phyloP scores from a whole-genome alignment of 2,329 filamentous ascomycete genomes.

The Pseudogymnoascus sp. region DNA sequence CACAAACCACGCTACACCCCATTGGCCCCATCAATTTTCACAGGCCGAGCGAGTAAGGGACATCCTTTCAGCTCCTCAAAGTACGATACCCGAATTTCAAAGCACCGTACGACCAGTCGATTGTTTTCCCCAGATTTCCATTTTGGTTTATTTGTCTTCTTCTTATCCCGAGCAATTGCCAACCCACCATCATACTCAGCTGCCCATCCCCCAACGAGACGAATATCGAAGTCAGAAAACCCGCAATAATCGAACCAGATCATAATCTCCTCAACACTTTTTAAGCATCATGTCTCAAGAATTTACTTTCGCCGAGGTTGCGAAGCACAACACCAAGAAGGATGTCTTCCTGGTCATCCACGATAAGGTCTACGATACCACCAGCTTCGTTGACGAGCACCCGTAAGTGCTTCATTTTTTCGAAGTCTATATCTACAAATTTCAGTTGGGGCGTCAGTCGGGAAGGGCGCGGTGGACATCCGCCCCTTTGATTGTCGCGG shows the following conservation, averaged over 20 bases:
- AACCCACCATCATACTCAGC: background rate
- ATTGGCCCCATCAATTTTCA: conserved; percentile 12
- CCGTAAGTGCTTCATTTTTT: conserved; percentile 52
- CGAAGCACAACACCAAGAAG: conserved; percentile 86
- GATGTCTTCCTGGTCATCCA: conserved; percentile 88
- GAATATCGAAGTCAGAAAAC: background rate
- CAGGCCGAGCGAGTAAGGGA: conserved; percentile 8
- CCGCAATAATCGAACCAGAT: background rate
- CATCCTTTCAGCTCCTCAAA: conserved; percentile 3
- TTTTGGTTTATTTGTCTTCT: conserved; percentile 11
- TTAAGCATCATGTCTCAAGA: conserved; percentile 46
- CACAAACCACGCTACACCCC: background rate
- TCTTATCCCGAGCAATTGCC: conserved; percentile 1
- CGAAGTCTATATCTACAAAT: background rate
- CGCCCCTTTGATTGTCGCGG: background rate
- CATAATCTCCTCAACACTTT: background rate
- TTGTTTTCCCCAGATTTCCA: conserved; percentile 11
- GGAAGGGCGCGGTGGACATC: background rate
- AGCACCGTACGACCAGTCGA: conserved; percentile 10
- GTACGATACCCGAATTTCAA: conserved; percentile 8
- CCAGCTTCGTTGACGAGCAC: conserved; percentile 93
- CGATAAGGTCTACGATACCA: conserved; percentile 90
- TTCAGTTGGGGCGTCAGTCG: background rate
- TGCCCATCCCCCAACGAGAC: background rate
- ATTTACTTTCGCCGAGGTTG: conserved; percentile 74